Conservation (phyloP, 306 rosid species). For the Trifolium subterraneum region DNA sequence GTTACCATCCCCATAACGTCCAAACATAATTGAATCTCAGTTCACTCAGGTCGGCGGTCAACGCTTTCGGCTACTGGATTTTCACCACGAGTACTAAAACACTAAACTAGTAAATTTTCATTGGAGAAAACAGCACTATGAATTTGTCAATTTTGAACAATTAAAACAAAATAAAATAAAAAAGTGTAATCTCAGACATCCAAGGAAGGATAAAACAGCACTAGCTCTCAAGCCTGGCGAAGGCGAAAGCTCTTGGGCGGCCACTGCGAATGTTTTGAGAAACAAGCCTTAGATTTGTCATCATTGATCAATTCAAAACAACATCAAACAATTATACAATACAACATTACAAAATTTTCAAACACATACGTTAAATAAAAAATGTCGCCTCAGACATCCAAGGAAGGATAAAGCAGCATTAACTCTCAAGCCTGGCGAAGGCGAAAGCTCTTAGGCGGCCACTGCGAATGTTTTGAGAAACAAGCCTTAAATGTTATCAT, state of each 20-base stretch:
- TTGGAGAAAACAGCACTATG: no score
- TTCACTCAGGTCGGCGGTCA: no score
- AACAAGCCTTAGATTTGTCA: conserved; percentile 47
- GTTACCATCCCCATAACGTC: no score
- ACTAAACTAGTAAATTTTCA: no score
- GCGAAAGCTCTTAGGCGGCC: conserved; percentile 53
- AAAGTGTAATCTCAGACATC: conserved; percentile 52
- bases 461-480: conserved; percentile 64
- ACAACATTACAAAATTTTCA: no score
- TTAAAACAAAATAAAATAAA: no score
- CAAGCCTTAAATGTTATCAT: conserved; percentile 56
- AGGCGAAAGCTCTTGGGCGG: conserved; percentile 53
- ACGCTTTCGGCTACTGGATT: no score
- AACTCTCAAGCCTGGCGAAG: conserved; percentile 59
- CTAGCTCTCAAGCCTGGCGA: conserved; percentile 53
- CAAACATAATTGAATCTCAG: no score
- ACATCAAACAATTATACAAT: no score
- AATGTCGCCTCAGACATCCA: conserved; percentile 51
- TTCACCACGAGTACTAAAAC: no score
- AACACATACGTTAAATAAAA: no score
- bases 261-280: conserved; percentile 60
- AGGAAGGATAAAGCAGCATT: conserved; percentile 49
- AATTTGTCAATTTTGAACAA: no score
- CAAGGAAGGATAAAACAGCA: conserved; percentile 54
- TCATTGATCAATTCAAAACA: conserved; percentile 18